Evolutionary conservation across 352 stramenopile species (phyloP).

Genomic region (Pythium brachiatum): DNA sequence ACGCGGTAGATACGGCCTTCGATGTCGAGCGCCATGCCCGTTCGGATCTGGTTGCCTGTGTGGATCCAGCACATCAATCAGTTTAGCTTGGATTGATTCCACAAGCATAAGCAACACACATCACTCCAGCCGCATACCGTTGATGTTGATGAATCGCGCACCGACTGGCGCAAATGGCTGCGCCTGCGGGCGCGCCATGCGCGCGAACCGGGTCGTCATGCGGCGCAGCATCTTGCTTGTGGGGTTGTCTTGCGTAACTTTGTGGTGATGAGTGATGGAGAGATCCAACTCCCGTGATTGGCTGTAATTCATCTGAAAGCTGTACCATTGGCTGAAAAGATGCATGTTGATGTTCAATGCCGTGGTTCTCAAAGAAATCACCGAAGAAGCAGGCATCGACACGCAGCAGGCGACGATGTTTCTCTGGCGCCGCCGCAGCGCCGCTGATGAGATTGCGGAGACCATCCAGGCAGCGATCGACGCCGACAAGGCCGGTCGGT

Average conservation of each 20-base stretch:
- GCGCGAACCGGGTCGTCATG: constrained; percentile 18
- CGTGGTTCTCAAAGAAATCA: constrained; percentile 1
- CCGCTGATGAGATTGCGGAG: constrained; percentile 45
- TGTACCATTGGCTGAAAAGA: neutral
- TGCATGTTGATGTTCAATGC: constrained; percentile 20
- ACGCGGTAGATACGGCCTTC: constrained; percentile 84
- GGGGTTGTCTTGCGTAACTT: constrained; percentile 6
- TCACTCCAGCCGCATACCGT: constrained; percentile 40
- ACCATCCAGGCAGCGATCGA: constrained; percentile 51
- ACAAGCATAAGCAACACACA: neutral
- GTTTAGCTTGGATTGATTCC: neutral
- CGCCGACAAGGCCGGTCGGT: constrained; percentile 46
- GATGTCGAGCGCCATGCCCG: constrained; percentile 81
- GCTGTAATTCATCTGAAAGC: constrained; percentile 4
- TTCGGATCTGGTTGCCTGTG: constrained; percentile 77
- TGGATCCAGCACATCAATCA: neutral
- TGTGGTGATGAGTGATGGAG: constrained; percentile 15
- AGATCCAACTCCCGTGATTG: constrained; percentile 21
- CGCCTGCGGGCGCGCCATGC: constrained; percentile 10
- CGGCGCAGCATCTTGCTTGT: constrained; percentile 28
- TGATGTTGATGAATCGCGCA: constrained; percentile 62
- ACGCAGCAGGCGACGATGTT: constrained; percentile 33
- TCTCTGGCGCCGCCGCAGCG: constrained; percentile 33
- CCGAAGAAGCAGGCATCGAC: neutral
- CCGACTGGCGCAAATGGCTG: constrained; percentile 20